Base-by-base conservation (phyloP, 305 asterid species). In the Plantago rigida region DNA sequence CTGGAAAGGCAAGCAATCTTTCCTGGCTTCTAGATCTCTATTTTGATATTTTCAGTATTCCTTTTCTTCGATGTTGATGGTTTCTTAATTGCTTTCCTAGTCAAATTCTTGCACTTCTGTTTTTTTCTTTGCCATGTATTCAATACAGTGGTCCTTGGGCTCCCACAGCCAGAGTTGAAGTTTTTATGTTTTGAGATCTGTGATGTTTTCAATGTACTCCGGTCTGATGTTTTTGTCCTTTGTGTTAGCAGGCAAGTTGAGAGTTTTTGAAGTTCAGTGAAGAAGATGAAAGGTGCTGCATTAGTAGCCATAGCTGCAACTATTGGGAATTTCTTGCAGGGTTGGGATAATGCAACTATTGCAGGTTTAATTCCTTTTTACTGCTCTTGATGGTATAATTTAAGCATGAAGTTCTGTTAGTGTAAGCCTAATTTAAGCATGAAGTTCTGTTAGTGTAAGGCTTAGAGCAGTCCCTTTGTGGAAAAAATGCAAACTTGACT, bases 281-380 rank as follows among this genome's bases (percentile, higher is more conserved):
- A 19, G 4, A 54, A 54, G 73, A 83, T 85, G 94, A 76, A 82
- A 56, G 89, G 86, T 28, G 94, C 94, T 45, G 86, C 81, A 42
- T 72, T 85, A 67, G 84, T 85, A 50, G 89, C 94, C 65, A 78
- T 85, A 68, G 78, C 75, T 51, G 94, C 89, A 24, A 77, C 94
- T 26, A 79, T 85, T 77, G 94, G 94, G 52, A 84, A 82, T 64
- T 60, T 84, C 24, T 80, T 84, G 79, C 89, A 87, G 80, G 95
- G 95, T 58, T 87, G 95, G 95, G 95, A 87, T 67, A 87, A 87
- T 82, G 95, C 94, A 47, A 84, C 91, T 39, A 87, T 87, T 70
- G 95, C 95, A 68, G 95, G 95, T 87, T 42, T 34, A 19, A 3
- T 66, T 15, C 55, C 49, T 51, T 52, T 5, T 59, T 44, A 59